Evolutionary conservation across 768 basidiomycete genomes (phyloP), one percentile per base, ranked within the genome.

Genomic region (Mycena rebaudengoi): DNA sequence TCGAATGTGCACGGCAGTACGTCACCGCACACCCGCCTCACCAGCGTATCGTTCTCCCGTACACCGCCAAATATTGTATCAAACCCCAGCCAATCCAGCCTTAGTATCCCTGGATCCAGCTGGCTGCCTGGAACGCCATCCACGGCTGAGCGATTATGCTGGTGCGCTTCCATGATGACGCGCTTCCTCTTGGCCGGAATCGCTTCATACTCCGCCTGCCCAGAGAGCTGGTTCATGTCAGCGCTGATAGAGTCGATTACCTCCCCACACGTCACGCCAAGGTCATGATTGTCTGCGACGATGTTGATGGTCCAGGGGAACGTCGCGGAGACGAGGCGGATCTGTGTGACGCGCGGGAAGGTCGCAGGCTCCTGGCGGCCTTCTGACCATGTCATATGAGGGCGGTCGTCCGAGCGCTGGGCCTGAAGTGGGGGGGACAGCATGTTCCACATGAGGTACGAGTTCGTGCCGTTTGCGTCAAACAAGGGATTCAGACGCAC

Each of bases 401-500:
- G 64, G 4, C 83, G 79, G 60, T 92, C 91, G n/a, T 78, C 82
- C 5, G 88, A 90, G 59, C 88, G 85, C 67, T 85, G 85, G 55
- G 88, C 86, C 61, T 86, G 81, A 39, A 81, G 83, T 7, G 89
- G 83, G 6, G 80, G 77, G 72, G 87, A 91, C 39, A 90, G 81
- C 88, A 93, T 90, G 75, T 91, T 90, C 90, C 91, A 92, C 46
- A 83, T 85, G 43, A 93, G 77, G 70, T 85, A 85, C 7, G 83
- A 81, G 26, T 77, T 74, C 1, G 84, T 81, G 5, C 73, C 73
- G 10, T 80, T 79, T 0, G 82, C 74, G 62, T 75, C 69, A 16
- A 92, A 78, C 25, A 92, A 79, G 0, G 91, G 90, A 70, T 93
- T 92, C 32, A 93, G 59, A 45, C 76, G 73, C 7, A 88, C 65